These are phyloP conservation scores for Ganoderma lingzhi DNA, from an alignment of 1,284 basidiomycete genomes.

Conservation along the genomic window DNA sequence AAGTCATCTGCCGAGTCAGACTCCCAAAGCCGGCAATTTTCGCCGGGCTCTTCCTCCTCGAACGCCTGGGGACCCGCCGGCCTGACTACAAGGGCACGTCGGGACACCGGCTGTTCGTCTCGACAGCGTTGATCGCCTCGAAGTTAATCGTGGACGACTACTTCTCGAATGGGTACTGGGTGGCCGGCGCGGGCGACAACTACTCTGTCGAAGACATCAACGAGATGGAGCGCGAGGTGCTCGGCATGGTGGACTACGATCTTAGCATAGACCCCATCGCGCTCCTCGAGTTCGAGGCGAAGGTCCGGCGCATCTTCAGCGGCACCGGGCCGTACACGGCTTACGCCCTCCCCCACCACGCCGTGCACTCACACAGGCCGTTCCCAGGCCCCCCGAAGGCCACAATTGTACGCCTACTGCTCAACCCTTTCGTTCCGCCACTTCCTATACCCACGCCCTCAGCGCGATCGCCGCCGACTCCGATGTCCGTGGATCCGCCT, in stretches of 20 bases:
- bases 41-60: slow-evolving; percentile 14
- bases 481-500: background rate
- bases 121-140: slow-evolving; percentile 9
- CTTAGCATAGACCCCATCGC: slow-evolving; percentile 1
- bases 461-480: background rate
- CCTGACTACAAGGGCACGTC: background rate
- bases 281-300: slow-evolving; percentile 1
- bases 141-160: slow-evolving; percentile 7
- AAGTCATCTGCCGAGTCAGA: background rate
- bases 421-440: background rate
- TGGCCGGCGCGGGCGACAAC: background rate
- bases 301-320: background rate
- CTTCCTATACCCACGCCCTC: background rate
- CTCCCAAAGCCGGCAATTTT: background rate
- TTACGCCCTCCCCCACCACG: background rate
- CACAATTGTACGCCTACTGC: too few relatives aligned
- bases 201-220: slow-evolving; percentile 6
- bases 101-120: slow-evolving; percentile 10
- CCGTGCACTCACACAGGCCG: background rate
- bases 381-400: background rate
- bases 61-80: slow-evolving; percentile 1
- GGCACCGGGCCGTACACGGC: slow-evolving; percentile 8
- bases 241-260: slow-evolving; percentile 1
- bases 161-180: background rate
- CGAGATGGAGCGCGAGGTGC: slow-evolving; percentile 14